These are phyloP conservation scores for Chionographis japonica DNA, from an alignment of 106 monocot species.

Conservation along the genomic window DNA sequence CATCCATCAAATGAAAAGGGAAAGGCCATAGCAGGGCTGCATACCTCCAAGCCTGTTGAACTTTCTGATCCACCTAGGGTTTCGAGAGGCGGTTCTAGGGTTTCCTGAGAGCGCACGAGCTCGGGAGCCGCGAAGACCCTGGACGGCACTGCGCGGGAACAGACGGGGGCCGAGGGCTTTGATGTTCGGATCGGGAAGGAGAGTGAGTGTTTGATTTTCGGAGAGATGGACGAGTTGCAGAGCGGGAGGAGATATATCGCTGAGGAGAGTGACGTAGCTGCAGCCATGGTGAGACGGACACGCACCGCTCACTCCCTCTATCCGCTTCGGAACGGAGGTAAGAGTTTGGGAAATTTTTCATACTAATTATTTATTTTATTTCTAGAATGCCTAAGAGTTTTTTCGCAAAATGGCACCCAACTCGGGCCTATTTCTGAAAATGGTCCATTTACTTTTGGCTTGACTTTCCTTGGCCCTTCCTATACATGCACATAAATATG, in stretches of 20 bases:
- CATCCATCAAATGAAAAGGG: not conserved
- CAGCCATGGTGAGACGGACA: slow-evolving; percentile 8
- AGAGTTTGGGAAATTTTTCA: too few relatives aligned
- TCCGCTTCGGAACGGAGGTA: not conserved
- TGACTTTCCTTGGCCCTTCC: too few relatives aligned
- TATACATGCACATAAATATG: too few relatives aligned
- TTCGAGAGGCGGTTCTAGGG: not conserved
- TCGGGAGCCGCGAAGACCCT: slow-evolving; percentile 2
- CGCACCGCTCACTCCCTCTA: not conserved
- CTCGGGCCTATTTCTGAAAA: too few relatives aligned
- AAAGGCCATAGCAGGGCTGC: not conserved
- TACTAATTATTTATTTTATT: too few relatives aligned
- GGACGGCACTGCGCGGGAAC: not conserved
- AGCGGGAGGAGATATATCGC: slow-evolving; percentile 6
- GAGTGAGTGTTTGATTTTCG: not conserved
- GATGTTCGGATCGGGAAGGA: not conserved
- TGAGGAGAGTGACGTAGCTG: not conserved
- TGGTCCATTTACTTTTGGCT: too few relatives aligned
- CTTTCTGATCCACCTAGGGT: slow-evolving; percentile 2
- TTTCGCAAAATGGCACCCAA: too few relatives aligned
- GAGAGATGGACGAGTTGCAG: not conserved
- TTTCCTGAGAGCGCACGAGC: not conserved
- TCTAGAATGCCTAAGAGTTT: too few relatives aligned
- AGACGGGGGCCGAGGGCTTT: not conserved
- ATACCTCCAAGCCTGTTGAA: slow-evolving; percentile 3